Evolutionary conservation across 2,329 filamentous ascomycete species (phyloP).

Genomic region (Cyphellophora attinorum): DNA sequence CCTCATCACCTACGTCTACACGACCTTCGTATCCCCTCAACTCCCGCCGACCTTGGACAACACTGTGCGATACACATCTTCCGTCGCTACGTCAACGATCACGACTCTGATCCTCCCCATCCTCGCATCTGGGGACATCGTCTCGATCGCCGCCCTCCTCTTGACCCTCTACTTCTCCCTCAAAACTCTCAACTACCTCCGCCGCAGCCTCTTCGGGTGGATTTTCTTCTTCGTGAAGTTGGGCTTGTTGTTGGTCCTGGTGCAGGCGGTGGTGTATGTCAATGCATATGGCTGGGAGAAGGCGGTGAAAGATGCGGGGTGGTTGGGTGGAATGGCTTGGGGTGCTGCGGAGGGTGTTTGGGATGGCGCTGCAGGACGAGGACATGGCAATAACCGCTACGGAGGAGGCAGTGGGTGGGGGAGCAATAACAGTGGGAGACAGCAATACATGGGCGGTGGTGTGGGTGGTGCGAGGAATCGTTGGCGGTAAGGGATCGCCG

Average conservation of each 20-base stretch:
- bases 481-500: no score
- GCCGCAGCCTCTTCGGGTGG: constrained; percentile 17
- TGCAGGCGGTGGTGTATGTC: constrained; percentile 14
- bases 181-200: constrained; percentile 15
- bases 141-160: constrained; percentile 14
- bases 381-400: no score
- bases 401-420: no score
- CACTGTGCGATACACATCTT: no score
- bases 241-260: constrained; percentile 7
- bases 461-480: no score
- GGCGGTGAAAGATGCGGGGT: constrained; percentile 11
- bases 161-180: constrained; percentile 13
- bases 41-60: constrained; percentile 15
- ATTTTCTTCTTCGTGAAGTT: constrained; percentile 15
- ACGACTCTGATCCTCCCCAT: constrained; percentile 22
- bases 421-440: no score
- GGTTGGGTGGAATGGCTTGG: constrained; percentile 13
- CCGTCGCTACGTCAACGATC: constrained; percentile 20
- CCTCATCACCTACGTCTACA: constrained; percentile 13
- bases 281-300: constrained; percentile 14
- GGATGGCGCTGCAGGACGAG: no score
- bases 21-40: constrained; percentile 18
- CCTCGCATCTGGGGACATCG: constrained; percentile 9
- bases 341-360: constrained; percentile 9
- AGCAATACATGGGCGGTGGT: no score